phyloP scores from a whole-genome alignment of 345 rosid genomes.

The Euclidium syriacum region DNA sequence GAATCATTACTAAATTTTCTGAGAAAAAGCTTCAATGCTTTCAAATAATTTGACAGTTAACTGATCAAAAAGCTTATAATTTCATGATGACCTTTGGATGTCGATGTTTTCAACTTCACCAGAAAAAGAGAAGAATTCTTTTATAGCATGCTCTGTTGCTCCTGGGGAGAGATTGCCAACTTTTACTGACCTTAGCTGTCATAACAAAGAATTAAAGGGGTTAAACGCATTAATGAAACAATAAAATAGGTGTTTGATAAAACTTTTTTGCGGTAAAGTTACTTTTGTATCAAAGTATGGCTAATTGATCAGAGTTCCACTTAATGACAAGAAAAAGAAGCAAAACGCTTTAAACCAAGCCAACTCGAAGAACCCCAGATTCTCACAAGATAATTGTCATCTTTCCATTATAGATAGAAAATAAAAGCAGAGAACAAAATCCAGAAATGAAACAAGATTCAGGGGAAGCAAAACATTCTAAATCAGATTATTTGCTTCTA shows the following conservation, averaged over 20 bases:
- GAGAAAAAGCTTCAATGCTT: neutral
- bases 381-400: neutral
- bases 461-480: neutral
- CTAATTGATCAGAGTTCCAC: neutral
- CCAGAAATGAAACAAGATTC: neutral
- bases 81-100: conserved; percentile 39
- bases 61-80: neutral
- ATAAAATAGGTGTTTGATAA: neutral
- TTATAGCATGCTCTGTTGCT: conserved; percentile 69
- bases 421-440: neutral
- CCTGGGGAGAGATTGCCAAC: conserved; percentile 66
- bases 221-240: neutral
- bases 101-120: conserved; percentile 80
- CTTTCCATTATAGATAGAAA: neutral
- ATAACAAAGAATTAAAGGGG: neutral
- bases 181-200: conserved; percentile 65
- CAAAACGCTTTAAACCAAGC: neutral
- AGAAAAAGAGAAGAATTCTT: conserved; percentile 90
- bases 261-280: neutral
- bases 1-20: neutral
- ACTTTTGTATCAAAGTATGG: neutral
- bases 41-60: neutral
- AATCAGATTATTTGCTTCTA: neutral
- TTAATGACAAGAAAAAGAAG: neutral
- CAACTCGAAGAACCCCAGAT: neutral